phyloP scores from a whole-genome alignment of 2,329 filamentous ascomycete genomes.

The Rhynchosporium agropyri region DNA sequence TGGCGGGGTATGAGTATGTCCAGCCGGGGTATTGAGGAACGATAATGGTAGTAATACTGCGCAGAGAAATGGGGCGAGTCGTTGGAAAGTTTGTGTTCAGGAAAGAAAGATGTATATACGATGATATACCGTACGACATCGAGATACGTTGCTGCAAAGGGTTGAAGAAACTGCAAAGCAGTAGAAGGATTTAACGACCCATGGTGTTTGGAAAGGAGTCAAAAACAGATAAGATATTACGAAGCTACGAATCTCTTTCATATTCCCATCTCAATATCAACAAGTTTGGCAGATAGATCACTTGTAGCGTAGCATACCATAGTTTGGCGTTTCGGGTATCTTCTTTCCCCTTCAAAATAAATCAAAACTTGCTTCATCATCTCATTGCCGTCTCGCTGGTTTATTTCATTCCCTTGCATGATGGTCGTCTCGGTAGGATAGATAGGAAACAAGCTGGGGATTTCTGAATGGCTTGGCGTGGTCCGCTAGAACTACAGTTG shows the following conservation, averaged over 20 bases:
- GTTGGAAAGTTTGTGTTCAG: not conserved
- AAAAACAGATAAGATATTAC: constrained; percentile 4
- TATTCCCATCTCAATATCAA: not conserved
- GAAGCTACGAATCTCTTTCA: constrained; percentile 17
- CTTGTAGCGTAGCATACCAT: constrained; percentile 14
- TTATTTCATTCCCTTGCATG: not conserved
- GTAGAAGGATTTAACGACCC: not conserved
- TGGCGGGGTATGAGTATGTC: constrained; percentile 16
- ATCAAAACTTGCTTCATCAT: not conserved
- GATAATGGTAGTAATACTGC: constrained; percentile 5
- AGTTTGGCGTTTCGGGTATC: constrained; percentile 5
- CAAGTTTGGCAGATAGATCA: not conserved
- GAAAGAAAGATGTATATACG: not conserved
- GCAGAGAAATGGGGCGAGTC: not conserved
- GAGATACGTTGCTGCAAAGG: not conserved
- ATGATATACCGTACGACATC: not conserved
- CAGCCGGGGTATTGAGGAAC: constrained; percentile 16
- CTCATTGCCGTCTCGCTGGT: not conserved
- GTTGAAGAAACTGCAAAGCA: not conserved
- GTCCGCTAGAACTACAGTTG: not conserved
- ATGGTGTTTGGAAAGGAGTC: not conserved
- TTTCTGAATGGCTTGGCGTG: not conserved
- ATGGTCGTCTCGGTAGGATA: not conserved
- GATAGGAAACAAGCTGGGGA: not conserved
- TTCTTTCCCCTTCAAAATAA: not conserved